phyloP scores from a whole-genome alignment of 2,329 filamentous ascomycete species.

The Westerdykella ornata region DNA sequence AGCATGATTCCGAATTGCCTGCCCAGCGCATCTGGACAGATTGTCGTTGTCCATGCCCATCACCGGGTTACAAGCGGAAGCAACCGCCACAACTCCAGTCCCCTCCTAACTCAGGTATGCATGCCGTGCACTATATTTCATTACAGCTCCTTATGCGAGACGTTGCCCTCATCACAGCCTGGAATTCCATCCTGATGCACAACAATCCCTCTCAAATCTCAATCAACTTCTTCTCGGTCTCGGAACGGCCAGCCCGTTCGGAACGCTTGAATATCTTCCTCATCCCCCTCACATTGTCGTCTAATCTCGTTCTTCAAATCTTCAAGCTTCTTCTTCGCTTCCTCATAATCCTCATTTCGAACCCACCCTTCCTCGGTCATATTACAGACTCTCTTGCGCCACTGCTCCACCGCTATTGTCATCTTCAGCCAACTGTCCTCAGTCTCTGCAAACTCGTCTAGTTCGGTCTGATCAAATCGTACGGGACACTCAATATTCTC shows the following conservation, averaged over 20 bases:
- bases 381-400: slow-evolving; percentile 9
- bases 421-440: slow-evolving; percentile 10
- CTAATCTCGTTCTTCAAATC: slow-evolving; percentile 11
- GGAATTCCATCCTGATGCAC: no score
- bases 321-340: slow-evolving; percentile 9
- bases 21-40: no score
- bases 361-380: slow-evolving; percentile 14
- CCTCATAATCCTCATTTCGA: slow-evolving; percentile 12
- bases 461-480: slow-evolving; percentile 9
- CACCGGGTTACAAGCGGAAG: no score
- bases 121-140: no score
- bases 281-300: slow-evolving; percentile 10
- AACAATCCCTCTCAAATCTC: neutral
- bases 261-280: slow-evolving; percentile 9
- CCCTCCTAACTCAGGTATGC: no score
- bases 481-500: slow-evolving; percentile 7
- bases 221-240: slow-evolving; percentile 10
- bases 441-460: slow-evolving; percentile 6
- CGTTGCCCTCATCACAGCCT: no score
- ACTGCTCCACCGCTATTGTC: slow-evolving; percentile 8
- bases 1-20: no score
- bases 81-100: no score
- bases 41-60: no score
- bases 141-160: no score
- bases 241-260: slow-evolving; percentile 10